Evolutionary conservation across 1,139 yeast species (phyloP), one percentile per base, ranked within the genome.

Genomic region (Diutina mesorugosa): DNA sequence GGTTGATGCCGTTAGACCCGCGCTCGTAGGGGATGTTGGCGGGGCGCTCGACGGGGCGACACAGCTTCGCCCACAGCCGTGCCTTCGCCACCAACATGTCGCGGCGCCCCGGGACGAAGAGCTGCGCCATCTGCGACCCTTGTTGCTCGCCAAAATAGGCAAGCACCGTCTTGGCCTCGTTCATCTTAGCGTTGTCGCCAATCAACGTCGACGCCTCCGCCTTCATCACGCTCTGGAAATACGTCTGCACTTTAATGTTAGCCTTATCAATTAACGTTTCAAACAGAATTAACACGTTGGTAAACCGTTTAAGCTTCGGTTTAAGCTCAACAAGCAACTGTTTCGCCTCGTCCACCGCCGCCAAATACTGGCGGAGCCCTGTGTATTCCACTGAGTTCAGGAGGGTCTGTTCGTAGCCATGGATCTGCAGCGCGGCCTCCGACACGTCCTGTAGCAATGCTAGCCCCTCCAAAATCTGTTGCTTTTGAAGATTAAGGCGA

Each of bases 361-460:
- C 68, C 30, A 79, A 64, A 63, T 72, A 81, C 57, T 70, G 71
- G 52, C 63, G 64, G 14, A 72, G 61, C 4, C 81, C 80, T 48
- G 71, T 64, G 26, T 66, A 60, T 46, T 78, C 80, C 45, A 78
- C 70, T 2, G 76, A 67, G 50, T 69, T 68, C 58, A 65, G 66
- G 57, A 79, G 66, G 0, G 75, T 69, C 8, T 73, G 65, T 62
- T 84, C 87, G 61, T 76, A 77, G 56, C 74, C 73, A 45, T 83
- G 78, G 3, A 86, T 84, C 56, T 74, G 76, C 55, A 78, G 77
- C 0, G 95, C 91, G 61, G 83, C 79, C 51, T 77, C 81, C 62
- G 84, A 82, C 29, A 90, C 88, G 9, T 78, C 85, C 55, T 77
- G 78, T 8, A 89, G 81, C 1, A 87, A 75, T 50, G 69, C 70